phyloP scores from a whole-genome alignment of 1,139 yeast species.

The Pneumocystis canis region DNA sequence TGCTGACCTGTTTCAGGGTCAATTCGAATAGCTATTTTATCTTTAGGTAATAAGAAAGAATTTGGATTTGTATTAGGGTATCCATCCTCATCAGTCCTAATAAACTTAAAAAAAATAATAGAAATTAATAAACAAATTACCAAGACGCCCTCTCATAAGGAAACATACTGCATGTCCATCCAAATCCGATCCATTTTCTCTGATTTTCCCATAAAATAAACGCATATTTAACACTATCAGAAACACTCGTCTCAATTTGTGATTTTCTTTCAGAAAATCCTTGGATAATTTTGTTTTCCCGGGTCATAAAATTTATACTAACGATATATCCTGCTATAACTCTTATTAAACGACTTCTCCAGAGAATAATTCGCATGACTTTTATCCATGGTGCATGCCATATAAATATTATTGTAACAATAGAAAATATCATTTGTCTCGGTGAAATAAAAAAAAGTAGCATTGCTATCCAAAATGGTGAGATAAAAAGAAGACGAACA shows the following conservation, averaged over 20 bases:
- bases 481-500: background rate
- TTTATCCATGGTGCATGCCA: conserved; percentile 9
- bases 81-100: conserved; percentile 67
- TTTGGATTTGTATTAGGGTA: conserved; percentile 73
- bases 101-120: background rate
- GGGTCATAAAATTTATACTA: conserved; percentile 6
- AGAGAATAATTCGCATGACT: conserved; percentile 7
- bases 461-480: background rate
- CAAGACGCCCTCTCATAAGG: conserved; percentile 90
- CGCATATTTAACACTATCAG: conserved; percentile 55
- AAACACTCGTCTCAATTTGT: background rate
- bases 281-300: conserved; percentile 6
- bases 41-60: conserved; percentile 63
- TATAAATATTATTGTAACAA: conserved; percentile 4
- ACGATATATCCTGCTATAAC: conserved; percentile 2
- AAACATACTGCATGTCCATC: conserved; percentile 86
- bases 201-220: conserved; percentile 92
- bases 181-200: conserved; percentile 93
- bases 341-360: conserved; percentile 9
- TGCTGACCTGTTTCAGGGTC: background rate
- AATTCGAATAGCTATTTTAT: conserved; percentile 49
- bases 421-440: background rate
- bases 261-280: conserved; percentile 1
- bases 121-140: conserved; percentile 22
- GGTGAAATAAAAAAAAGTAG: background rate